These are phyloP conservation scores for Neofusicoccum kwambonambiense DNA, from an alignment of 2,329 filamentous ascomycete species.

Conservation along the genomic window DNA sequence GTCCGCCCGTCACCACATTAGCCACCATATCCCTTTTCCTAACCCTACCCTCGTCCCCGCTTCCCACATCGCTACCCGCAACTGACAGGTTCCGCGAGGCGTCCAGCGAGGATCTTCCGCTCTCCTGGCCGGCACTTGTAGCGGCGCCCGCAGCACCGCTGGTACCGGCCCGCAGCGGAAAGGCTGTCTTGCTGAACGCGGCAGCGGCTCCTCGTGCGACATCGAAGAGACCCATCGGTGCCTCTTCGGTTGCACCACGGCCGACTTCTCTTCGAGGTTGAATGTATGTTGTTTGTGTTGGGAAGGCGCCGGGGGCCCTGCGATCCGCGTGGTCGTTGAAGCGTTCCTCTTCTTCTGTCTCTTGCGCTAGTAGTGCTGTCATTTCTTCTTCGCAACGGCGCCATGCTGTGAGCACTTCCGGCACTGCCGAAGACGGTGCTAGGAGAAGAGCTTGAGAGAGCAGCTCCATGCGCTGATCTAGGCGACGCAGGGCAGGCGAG, in stretches of 20 bases:
- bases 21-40: conserved; percentile 73
- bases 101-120: conserved; percentile 4
- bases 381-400: conserved; percentile 77
- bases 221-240: conserved; percentile 55
- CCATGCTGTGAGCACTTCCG: conserved; percentile 73
- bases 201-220: conserved; percentile 50
- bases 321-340: conserved; percentile 67
- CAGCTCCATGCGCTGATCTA: conserved; percentile 80
- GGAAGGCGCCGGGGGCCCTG: conserved; percentile 50
- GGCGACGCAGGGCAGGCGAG: conserved; percentile 60
- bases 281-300: conserved; percentile 27
- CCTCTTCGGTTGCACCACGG: conserved; percentile 45
- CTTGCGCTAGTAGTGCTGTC: conserved; percentile 63
- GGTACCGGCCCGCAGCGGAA: conserved; percentile 39
- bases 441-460: conserved; percentile 72
- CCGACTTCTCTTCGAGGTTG: conserved; percentile 45
- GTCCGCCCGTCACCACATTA: conserved; percentile 61
- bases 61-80: conserved; percentile 37
- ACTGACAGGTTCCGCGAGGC: conserved; percentile 23
- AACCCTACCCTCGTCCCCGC: conserved; percentile 40
- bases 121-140: neutral
- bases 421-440: conserved; percentile 66
- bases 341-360: conserved; percentile 66
- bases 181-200: conserved; percentile 48
- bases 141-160: conserved; percentile 20